phyloP scores from a whole-genome alignment of 345 rosid species.

The Psidium friedrichsthalianum region DNA sequence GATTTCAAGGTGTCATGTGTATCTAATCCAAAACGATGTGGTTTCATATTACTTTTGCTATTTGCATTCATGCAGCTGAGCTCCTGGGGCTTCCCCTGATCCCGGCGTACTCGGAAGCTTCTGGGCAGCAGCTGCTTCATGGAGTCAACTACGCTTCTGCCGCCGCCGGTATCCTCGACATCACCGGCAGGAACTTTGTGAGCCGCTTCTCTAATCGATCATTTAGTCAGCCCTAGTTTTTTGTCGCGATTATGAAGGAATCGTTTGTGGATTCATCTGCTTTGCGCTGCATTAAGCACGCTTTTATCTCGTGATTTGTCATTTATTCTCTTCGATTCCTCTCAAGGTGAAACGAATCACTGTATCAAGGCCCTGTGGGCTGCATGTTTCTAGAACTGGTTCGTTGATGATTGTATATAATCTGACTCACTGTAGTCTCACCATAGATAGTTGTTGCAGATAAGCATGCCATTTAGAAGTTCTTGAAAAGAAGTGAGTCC shows the following conservation, averaged over 20 bases:
- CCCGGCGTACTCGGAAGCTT: conserved; percentile 73
- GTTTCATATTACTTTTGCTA: neutral
- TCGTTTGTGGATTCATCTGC: neutral
- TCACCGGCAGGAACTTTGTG: conserved; percentile 90
- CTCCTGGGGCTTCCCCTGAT: conserved; percentile 72
- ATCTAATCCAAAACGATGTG: neutral
- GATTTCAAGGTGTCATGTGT: neutral
- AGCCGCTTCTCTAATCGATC: conserved; percentile 1
- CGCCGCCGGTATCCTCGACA: conserved; percentile 88
- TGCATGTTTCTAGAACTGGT: neutral
- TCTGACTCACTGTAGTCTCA: neutral
- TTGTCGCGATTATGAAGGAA: neutral
- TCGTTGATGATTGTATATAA: neutral
- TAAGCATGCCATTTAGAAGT: neutral
- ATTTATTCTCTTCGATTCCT: neutral
- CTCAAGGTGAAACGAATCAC: neutral
- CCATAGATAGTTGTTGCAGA: neutral
- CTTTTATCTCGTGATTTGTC: neutral
- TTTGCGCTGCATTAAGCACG: neutral
- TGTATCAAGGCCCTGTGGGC: neutral
- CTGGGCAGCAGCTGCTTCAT: conserved; percentile 62
- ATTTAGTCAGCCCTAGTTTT: neutral
- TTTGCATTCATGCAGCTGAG: conserved; percentile 38
- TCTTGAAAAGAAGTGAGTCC: neutral
- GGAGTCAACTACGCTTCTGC: conserved; percentile 97